Evolutionary conservation across 2,329 filamentous ascomycete genomes (phyloP), one percentile per base, ranked within the genome.

Genomic region (Colletotrichum somersetense): DNA sequence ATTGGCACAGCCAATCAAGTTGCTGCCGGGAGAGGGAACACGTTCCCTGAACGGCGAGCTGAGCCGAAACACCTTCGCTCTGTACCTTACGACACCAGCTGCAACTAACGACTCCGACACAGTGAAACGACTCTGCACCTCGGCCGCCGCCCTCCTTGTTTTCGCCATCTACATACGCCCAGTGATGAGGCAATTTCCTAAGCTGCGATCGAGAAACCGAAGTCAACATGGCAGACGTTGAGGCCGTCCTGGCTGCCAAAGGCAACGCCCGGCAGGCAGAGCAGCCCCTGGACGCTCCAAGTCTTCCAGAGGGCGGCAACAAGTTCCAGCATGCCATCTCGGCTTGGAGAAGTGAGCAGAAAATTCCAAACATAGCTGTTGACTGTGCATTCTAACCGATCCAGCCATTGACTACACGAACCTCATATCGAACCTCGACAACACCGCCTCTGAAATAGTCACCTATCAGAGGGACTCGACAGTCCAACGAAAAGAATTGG

Each of bases 261-360:
- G 66, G 66, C 66, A 70, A 48, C 55, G 59, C 55, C 20, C 70
- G 53, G n/a, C 66, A 64, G n/a, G 10, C 59, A 38, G 61, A 70
- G 23, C 53, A 42, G 61, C 53, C 66, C 30, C 46, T 50, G 3
- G 50, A 64, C 18, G 48, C 44, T 50, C 30, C 46, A 50, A 62
- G 57, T n/a, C 33, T 61, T 26, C 78, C 79, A 20, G 89, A 91
- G 61, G 89, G 89, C 46, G 91, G 92, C 77, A 98, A 97, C 85
- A 98, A 97, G 83, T 99, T 99, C 81, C 96, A 99, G 82, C 93
- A 92, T 80, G 96, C 96, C 68, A 97, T 99, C 77, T 93, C 94
- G 74, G 93, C 95, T 80, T 99, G 96, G 96, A 91, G 96, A 86
- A 95, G 95, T 97, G 89, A 66, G 72, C 20, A 42, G 20, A 30